Evolutionary conservation across 371 early-diverging fungal genomes (phyloP).

Genomic region (Choanephora cucurbitarum): DNA sequence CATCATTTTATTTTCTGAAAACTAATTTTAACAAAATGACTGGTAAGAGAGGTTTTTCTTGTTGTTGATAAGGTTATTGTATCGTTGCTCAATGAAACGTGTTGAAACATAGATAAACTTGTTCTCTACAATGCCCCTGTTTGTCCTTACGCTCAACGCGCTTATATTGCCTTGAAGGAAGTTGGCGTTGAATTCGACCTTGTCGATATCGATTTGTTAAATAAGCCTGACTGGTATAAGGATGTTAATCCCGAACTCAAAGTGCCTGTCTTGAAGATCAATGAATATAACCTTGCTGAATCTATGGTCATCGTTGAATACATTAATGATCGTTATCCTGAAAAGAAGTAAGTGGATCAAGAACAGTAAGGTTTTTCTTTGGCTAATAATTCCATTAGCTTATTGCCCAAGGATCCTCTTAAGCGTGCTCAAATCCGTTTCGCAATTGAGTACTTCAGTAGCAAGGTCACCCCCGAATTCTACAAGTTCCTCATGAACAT

Average conservation of each 20-base stretch:
- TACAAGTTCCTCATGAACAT: constrained; percentile 29
- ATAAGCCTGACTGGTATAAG: constrained; percentile 67
- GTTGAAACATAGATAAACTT: constrained; percentile 32
- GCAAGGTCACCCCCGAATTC: constrained; percentile 36
- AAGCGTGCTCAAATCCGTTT: constrained; percentile 53
- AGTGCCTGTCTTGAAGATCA: constrained; percentile 49
- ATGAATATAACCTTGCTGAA: constrained; percentile 48
- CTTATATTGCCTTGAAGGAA: constrained; percentile 56
- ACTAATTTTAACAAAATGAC: no score
- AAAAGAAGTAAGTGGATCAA: constrained; percentile 42
- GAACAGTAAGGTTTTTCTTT: not conserved
- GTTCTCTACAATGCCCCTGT: constrained; percentile 53
- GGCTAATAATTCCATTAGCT: constrained; percentile 18
- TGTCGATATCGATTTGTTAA: constrained; percentile 61
- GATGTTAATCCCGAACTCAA: constrained; percentile 54
- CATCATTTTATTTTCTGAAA: no score
- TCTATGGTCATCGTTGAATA: constrained; percentile 55
- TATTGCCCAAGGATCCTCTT: constrained; percentile 46
- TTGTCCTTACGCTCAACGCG: constrained; percentile 70
- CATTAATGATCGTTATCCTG: constrained; percentile 49
- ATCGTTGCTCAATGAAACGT: no score
- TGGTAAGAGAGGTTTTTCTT: no score
- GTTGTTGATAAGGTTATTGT: no score
- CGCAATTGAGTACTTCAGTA: constrained; percentile 55
- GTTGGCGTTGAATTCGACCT: constrained; percentile 46